A percentile compares a stretch with the other conserved stretches of the same genome.
Conservation (phyloP, 78 protist genomes). For the Guillardia theta region DNA sequence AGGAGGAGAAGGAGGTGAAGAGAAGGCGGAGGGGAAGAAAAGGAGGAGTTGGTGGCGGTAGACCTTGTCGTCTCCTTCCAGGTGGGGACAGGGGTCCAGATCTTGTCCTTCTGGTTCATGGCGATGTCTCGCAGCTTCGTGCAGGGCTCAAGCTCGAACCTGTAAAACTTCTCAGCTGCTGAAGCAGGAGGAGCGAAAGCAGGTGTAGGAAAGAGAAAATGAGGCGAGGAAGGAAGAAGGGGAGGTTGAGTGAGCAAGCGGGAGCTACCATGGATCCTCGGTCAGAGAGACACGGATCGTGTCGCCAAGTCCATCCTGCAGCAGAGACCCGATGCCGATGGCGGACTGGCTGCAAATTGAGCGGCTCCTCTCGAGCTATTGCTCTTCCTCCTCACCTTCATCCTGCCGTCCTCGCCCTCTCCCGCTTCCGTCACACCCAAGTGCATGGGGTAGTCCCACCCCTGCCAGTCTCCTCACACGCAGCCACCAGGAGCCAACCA, state of each 20-base stretch:
- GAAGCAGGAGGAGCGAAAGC: too few relatives aligned
- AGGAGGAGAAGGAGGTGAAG: too few relatives aligned
- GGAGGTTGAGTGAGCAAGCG: not conserved
- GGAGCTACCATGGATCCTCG: slow-evolving; percentile 22
- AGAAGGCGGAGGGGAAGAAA: too few relatives aligned
- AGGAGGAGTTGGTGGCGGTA: too few relatives aligned
- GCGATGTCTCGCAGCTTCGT: not conserved
- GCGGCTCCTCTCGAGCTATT: too few relatives aligned
- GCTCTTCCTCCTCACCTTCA: too few relatives aligned
- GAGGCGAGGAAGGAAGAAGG: not conserved
- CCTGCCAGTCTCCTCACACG: too few relatives aligned
- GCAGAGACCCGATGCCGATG: slow-evolving; percentile 56
- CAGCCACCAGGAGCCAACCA: too few relatives aligned
- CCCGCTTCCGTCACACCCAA: slow-evolving; percentile 61
- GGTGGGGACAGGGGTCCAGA: not conserved
- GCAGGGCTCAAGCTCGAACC: slow-evolving; percentile 37
- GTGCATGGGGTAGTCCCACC: slow-evolving; percentile 63
- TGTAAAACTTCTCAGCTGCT: too few relatives aligned
- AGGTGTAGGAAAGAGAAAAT: too few relatives aligned
- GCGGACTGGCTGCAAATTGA: too few relatives aligned
- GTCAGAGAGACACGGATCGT: slow-evolving; percentile 61
- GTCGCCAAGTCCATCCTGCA: slow-evolving; percentile 62
- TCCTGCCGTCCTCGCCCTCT: slow-evolving; percentile 65
- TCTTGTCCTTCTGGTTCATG: not conserved
- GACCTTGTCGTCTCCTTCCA: slow-evolving; percentile 17